Percentiles rank a stretch among this genome's conserved stretches.
Conservation (phyloP, 164 flowering plant species). For the Liquidambar formosana region DNA sequence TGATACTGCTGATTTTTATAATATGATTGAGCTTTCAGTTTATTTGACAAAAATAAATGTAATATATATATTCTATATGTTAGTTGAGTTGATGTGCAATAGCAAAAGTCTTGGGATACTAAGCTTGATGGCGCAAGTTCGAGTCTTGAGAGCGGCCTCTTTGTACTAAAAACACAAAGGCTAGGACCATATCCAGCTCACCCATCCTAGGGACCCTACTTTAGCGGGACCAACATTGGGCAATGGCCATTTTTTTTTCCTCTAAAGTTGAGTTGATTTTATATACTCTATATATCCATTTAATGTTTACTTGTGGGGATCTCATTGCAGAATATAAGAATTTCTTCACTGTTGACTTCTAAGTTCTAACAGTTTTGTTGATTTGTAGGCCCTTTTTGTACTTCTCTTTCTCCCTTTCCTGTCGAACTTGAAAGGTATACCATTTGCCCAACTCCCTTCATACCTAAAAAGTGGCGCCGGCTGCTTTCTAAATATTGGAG, state of each 20-base stretch:
- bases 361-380: constrained; percentile 2
- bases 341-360: background rate
- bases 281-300: background rate
- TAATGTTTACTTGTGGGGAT: background rate
- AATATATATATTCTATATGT: background rate
- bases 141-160: too few species aligned
- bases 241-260: too few species aligned
- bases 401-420: constrained; percentile 76
- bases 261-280: background rate
- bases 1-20: too few species aligned
- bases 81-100: too few species aligned
- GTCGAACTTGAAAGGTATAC: constrained; percentile 81
- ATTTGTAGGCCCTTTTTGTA: constrained; percentile 79
- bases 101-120: too few species aligned
- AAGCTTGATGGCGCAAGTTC: too few species aligned
- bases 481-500: constrained; percentile 71
- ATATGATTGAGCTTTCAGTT: too few species aligned
- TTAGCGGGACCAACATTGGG: too few species aligned
- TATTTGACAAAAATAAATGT: too few species aligned
- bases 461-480: constrained; percentile 75
- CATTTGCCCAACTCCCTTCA: constrained; percentile 63
- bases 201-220: too few species aligned
- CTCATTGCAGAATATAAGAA: background rate
- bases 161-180: too few species aligned
- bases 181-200: too few species aligned